These are phyloP conservation scores for Ophiostoma tasmaniense DNA, from an alignment of 2,329 filamentous ascomycete genomes.

Conservation along the genomic window DNA sequence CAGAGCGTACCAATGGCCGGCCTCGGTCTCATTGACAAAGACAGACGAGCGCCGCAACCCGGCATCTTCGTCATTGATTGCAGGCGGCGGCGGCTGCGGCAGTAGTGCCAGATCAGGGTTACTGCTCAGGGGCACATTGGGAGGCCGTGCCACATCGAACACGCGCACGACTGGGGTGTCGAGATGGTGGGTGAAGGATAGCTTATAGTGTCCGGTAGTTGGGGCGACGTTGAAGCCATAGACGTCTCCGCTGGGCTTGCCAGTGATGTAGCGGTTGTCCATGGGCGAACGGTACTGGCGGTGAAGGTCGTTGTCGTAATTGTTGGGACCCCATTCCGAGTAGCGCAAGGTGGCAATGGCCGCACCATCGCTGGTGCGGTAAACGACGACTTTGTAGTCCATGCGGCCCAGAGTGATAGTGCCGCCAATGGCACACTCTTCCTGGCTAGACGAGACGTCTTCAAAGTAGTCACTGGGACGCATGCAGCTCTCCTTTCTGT, in stretches of 20 bases:
- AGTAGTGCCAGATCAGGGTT: conserved; percentile 75
- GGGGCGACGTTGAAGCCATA: conserved; percentile 65
- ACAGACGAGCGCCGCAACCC: conserved; percentile 56
- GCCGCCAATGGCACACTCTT: conserved; percentile 65
- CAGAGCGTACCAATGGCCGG: conserved; percentile 89
- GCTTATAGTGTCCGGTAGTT: conserved; percentile 33
- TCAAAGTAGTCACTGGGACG: conserved; percentile 50
- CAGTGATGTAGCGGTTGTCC: conserved; percentile 84
- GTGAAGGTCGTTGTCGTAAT: conserved; percentile 77
- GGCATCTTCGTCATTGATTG: conserved; percentile 39
- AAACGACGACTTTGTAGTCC: conserved; percentile 80
- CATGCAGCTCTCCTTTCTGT: conserved; percentile 58
- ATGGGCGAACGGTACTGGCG: conserved; percentile 71
- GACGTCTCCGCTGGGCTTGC: conserved; percentile 73
- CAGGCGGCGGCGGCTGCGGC: conserved; percentile 68
- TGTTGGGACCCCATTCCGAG: conserved; percentile 92
- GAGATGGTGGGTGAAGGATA: conserved; percentile 61
- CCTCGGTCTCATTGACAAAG: conserved; percentile 77
- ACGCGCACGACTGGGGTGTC: conserved; percentile 74
- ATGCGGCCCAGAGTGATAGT: conserved; percentile 77
- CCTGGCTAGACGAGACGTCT: conserved; percentile 54
- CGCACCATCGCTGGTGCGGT: conserved; percentile 60
- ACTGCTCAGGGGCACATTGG: conserved; percentile 50
- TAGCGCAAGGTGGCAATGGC: conserved; percentile 85
- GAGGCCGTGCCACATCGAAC: conserved; percentile 76